Evolutionary conservation across 83 land plant species (phyloP), one percentile per base, ranked within the genome.

Genomic region (Larix sibirica): DNA sequence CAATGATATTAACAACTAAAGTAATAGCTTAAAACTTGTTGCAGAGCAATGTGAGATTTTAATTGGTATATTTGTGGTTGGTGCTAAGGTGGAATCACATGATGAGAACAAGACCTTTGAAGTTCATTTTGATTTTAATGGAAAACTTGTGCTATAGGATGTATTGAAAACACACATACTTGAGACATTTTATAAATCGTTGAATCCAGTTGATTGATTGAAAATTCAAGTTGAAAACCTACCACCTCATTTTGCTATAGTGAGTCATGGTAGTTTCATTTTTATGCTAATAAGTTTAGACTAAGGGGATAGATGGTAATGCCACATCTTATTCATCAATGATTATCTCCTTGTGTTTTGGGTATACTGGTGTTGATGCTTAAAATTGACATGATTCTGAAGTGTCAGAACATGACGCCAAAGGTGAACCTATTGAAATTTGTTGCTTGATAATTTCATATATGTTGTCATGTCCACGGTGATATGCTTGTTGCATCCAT

Each of bases 211-310:
- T 62, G 26, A 84, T 65, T 80, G 84, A 71, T 47, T 21, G 36
- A 66, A 66, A 70, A 67, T 83, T 83, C 83, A 70, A 77, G 81
- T 65, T 74, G 89, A 88, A 44, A 83, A 86, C 54, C 65, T 85
- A n/a, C 87, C 92, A 21, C 14, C 82, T 33, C 83, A 69, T 59
- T 90, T 95, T 65, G 81, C 85, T 76, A 96, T 96, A 24, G 80
- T 95, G 67, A 83, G 87, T 21, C 97, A 96, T 81, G 79, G 89
- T 21, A 87, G 84, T 94, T 97, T 83, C 86, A 87, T 20, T 95
- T 97, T 85, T 97, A 85, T 86, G 98, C 96, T 36, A 91, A 91
- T 40, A 97, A 97, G 83, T 97, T 96, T 71, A 82, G 97, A 87
- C 94, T 92, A 50, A 81, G 86, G 24, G 97, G 94, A 0, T 80